These are phyloP conservation scores for Kodamaea nitidulidarum DNA, from an alignment of 805 yeast species.

Conservation along the genomic window DNA sequence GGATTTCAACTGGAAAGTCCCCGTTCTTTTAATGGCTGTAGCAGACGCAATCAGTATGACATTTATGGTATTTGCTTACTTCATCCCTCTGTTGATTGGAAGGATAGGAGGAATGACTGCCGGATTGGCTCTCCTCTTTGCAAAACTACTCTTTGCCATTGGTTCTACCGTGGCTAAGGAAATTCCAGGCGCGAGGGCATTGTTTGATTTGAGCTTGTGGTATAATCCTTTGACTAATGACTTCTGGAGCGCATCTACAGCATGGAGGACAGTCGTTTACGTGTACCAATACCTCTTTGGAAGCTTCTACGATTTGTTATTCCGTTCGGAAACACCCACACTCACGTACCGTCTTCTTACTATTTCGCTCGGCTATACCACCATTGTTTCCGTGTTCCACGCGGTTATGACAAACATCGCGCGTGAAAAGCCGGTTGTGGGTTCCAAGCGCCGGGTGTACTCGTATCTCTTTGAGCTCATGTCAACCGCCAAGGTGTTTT, in stretches of 20 bases:
- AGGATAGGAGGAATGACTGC: constrained; percentile 12
- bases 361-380: constrained; percentile 31
- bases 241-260: background rate
- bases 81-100: constrained; percentile 49
- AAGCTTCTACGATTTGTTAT: background rate
- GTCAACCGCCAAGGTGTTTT: constrained; percentile 68
- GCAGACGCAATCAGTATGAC: constrained; percentile 30
- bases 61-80: constrained; percentile 41
- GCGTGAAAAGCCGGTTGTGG: constrained; percentile 43
- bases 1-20: constrained; percentile 22
- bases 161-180: too few relatives aligned
- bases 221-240: too few relatives aligned
- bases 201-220: too few relatives aligned
- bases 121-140: background rate
- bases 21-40: constrained; percentile 26
- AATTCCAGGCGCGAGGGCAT: too few relatives aligned
- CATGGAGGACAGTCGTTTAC: background rate
- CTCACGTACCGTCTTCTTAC: constrained; percentile 36
- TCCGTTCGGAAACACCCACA: background rate
- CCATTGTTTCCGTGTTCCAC: constrained; percentile 22
- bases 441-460: constrained; percentile 49
- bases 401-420: constrained; percentile 30
- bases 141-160: too few relatives aligned
- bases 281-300: background rate
- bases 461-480: constrained; percentile 50